phyloP scores from a whole-genome alignment of 2,329 filamentous ascomycete species.

The Nemania serpens region DNA sequence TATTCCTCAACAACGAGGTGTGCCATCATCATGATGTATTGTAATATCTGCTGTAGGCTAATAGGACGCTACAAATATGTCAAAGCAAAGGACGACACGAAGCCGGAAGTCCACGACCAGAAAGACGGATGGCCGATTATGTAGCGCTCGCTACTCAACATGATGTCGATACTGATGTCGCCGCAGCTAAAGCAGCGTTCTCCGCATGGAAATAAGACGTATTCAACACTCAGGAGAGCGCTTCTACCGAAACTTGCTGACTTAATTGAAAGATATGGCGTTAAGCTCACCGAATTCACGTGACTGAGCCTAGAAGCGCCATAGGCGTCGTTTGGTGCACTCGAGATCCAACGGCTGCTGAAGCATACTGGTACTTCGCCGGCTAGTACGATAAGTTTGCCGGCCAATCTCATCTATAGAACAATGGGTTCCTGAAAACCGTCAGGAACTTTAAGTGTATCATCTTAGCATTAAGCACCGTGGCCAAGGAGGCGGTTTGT shows the following conservation, averaged over 20 bases:
- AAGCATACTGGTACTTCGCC: slow-evolving; percentile 25
- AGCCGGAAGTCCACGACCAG: slow-evolving; percentile 54
- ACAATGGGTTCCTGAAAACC: slow-evolving; percentile 29
- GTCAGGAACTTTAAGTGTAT: slow-evolving; percentile 22
- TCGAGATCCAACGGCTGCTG: slow-evolving; percentile 6
- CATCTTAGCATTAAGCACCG: slow-evolving; percentile 15
- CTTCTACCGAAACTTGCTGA: slow-evolving; percentile 46
- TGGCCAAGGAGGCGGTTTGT: slow-evolving; percentile 46
- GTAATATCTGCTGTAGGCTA: not conserved
- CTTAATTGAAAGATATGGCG: slow-evolving; percentile 18
- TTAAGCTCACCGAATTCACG: slow-evolving; percentile 20
- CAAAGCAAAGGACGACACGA: slow-evolving; percentile 50
- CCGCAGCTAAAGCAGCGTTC: slow-evolving; percentile 54
- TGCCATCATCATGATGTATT: not conserved
- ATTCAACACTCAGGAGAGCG: slow-evolving; percentile 52
- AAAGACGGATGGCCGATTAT: slow-evolving; percentile 55
- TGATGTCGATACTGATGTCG: slow-evolving; percentile 54
- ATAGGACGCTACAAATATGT: slow-evolving; percentile 38
- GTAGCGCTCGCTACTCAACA: slow-evolving; percentile 51
- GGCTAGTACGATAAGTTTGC: slow-evolving; percentile 31
- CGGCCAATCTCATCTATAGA: slow-evolving; percentile 25
- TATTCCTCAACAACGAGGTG: slow-evolving; percentile 48
- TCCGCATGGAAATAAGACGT: slow-evolving; percentile 39
- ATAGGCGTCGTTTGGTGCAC: slow-evolving; percentile 7
- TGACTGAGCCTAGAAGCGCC: slow-evolving; percentile 25